Conservation (phyloP, 768 basidiomycete genomes). For the Lactarius hatsudake region DNA sequence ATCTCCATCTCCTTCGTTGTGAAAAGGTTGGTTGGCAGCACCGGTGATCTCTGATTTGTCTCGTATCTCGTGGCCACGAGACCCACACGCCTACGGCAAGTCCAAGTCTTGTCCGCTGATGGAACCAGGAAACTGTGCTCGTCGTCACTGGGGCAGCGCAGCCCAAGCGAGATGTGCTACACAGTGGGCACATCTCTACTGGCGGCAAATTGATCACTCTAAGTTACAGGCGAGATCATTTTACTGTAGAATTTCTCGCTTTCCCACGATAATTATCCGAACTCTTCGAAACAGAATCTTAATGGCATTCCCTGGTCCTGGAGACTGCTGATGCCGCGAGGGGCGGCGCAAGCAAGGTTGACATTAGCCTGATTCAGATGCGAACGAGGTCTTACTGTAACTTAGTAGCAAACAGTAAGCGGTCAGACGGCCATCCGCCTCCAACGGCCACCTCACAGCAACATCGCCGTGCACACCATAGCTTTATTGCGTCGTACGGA, state of each 20-base stretch:
- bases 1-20: not conserved
- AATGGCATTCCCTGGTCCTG: not conserved
- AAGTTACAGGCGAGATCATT: not conserved
- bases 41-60: not conserved
- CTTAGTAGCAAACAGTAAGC: too few species aligned
- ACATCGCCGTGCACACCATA: too few species aligned
- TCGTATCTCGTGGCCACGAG: not conserved
- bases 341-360: too few species aligned
- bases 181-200: not conserved
- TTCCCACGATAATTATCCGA: not conserved
- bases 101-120: not conserved
- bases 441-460: too few species aligned
- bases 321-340: not conserved
- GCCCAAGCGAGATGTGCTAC: too few species aligned
- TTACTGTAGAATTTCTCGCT: not conserved
- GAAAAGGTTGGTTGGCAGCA: not conserved
- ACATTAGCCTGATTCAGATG: too few species aligned
- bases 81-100: not conserved
- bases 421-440: too few species aligned
- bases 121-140: not conserved
- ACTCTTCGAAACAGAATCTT: not conserved
- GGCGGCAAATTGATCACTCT: not conserved
- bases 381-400: too few species aligned
- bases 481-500: too few species aligned
- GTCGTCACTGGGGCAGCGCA: not conserved